Evolutionary conservation across 192 early-diverging fungal genomes (phyloP).

Genomic region (Backusella parvicylindrica): DNA sequence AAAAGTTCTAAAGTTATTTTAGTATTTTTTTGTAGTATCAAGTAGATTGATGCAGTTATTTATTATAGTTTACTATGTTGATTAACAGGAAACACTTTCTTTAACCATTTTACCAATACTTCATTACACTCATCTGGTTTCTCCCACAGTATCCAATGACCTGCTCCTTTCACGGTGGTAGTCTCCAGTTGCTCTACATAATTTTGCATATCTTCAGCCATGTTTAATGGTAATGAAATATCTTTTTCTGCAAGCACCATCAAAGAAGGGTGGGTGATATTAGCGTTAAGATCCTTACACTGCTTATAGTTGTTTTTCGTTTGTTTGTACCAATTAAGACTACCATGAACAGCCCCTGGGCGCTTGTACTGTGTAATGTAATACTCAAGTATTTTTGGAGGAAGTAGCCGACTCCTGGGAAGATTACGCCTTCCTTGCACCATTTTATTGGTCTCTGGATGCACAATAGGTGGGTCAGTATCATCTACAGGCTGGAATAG

Average conservation of each 20-base stretch:
- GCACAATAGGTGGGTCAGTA: constrained; percentile 6
- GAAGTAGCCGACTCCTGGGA: not conserved
- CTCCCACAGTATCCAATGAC: constrained; percentile 33
- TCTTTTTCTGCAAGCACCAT: constrained; percentile 26
- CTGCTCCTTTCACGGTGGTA: constrained; percentile 10
- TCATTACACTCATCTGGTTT: constrained; percentile 13
- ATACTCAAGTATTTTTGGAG: constrained; percentile 31
- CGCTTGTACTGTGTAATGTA: constrained; percentile 39
- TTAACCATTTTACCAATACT: constrained; percentile 9
- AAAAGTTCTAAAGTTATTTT: no score
- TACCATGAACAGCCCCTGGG: constrained; percentile 42
- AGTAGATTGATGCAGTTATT: no score
- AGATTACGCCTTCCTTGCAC: not conserved
- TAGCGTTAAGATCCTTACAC: not conserved
- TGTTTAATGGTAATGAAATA: constrained; percentile 11
- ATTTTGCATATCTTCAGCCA: constrained; percentile 18
- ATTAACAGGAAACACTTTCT: not conserved
- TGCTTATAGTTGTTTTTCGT: constrained; percentile 25
- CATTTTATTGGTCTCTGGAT: constrained; percentile 9
- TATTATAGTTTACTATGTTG: not conserved
- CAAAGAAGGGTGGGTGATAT: not conserved
- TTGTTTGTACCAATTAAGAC: constrained; percentile 49
- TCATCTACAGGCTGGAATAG: constrained; percentile 22
- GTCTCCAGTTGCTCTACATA: constrained; percentile 17
- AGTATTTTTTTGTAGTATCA: no score